phyloP scores from a whole-genome alignment of 2,329 filamentous ascomycete genomes.

The Volutella citrinella region DNA sequence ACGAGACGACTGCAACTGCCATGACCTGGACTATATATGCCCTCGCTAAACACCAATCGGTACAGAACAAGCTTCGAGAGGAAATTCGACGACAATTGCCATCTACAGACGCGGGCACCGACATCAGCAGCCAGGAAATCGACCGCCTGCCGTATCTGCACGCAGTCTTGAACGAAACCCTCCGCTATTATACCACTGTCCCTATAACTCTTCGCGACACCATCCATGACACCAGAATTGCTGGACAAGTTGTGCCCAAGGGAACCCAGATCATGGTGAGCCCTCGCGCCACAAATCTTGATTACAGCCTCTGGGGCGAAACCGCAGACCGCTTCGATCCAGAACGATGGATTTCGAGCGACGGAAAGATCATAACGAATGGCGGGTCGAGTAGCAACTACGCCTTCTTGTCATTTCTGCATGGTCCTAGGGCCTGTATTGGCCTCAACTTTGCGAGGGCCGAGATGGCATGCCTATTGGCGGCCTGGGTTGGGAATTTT shows the following conservation, averaged over 20 bases:
- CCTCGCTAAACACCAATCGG: conserved; percentile 61
- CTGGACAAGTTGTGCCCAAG: conserved; percentile 63
- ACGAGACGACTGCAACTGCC: conserved; percentile 74
- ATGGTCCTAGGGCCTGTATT: too few species aligned
- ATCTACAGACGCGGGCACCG: conserved; percentile 33
- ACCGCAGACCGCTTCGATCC: conserved; percentile 76
- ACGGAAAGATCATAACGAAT: too few species aligned
- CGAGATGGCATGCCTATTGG: too few species aligned
- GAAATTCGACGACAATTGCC: conserved; percentile 65
- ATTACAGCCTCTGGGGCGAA: conserved; percentile 67
- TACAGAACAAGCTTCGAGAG: conserved; percentile 64
- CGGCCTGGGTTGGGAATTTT: too few species aligned
- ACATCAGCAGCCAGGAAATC: conserved; percentile 48
- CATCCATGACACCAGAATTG: conserved; percentile 60
- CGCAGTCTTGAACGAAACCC: conserved; percentile 73
- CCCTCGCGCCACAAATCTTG: conserved; percentile 68
- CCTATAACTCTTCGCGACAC: conserved; percentile 68
- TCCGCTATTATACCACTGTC: conserved; percentile 72
- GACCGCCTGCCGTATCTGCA: conserved; percentile 77
- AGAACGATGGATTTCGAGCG: conserved; percentile 77
- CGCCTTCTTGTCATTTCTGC: too few species aligned
- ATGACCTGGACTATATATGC: conserved; percentile 74
- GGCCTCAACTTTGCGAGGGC: too few species aligned
- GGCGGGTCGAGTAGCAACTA: too few species aligned
- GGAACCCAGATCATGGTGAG: conserved; percentile 67